Evolutionary conservation across 2,329 filamentous ascomycete species (phyloP).

Genomic region (Polytolypa hystricis): DNA sequence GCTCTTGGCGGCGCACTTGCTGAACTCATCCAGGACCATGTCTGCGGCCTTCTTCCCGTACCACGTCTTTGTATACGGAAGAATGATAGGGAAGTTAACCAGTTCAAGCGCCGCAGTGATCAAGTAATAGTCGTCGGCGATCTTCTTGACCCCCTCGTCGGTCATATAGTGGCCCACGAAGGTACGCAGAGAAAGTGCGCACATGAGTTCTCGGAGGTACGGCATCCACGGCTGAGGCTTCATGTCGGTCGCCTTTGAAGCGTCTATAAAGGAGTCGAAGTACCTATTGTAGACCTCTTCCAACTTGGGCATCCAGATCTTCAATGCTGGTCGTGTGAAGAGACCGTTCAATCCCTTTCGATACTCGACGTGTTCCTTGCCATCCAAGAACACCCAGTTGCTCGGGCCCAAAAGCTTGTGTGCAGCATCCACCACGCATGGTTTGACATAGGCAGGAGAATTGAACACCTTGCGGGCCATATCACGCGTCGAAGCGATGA

Average conservation of each 20-base stretch:
- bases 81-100: conserved; percentile 95
- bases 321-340: conserved; percentile 83
- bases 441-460: conserved; percentile 82
- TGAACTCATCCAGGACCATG: conserved; percentile 80
- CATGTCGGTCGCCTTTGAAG: conserved; percentile 60
- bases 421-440: conserved; percentile 88
- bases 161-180: conserved; percentile 95
- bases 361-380: conserved; percentile 89
- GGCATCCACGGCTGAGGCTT: conserved; percentile 81
- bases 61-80: conserved; percentile 92
- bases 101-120: conserved; percentile 93
- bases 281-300: conserved; percentile 85
- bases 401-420: conserved; percentile 83
- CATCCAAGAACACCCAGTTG: conserved; percentile 97
- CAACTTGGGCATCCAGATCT: conserved; percentile 80
- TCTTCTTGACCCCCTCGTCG: conserved; percentile 81
- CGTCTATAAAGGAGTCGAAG: conserved; percentile 65
- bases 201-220: conserved; percentile 88
- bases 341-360: conserved; percentile 91
- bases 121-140: conserved; percentile 91
- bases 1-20: conserved; percentile 84
- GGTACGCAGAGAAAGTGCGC: conserved; percentile 87
- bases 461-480: conserved; percentile 97
- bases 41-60: conserved; percentile 93
- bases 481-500: conserved; percentile 89